Percentiles rank a stretch among this genome's conserved stretches.
Evolutionary conservation across 306 rosid species (phyloP).

Genomic region (Mimosa bimucronata): DNA sequence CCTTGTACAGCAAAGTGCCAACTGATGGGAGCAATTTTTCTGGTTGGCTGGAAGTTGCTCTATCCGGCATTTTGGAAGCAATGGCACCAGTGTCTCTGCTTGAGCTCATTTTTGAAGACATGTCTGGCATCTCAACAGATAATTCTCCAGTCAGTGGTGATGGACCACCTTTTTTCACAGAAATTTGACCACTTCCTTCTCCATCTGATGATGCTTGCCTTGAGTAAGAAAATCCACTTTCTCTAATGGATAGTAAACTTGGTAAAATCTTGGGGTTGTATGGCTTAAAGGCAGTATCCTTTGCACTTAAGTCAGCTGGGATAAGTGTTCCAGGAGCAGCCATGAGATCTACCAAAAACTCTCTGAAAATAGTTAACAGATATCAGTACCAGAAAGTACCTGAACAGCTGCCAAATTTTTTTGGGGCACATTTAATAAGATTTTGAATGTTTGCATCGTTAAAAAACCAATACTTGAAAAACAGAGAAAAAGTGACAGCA

Average conservation of each 20-base stretch:
- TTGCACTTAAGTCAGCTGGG: constrained; percentile 81
- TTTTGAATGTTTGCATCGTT: neutral
- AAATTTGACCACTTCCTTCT: constrained; percentile 79
- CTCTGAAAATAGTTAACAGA: constrained; percentile 67
- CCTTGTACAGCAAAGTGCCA: constrained; percentile 67
- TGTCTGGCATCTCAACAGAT: constrained; percentile 57
- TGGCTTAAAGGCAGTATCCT: constrained; percentile 59
- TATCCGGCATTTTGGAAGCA: constrained; percentile 52
- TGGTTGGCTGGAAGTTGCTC: constrained; percentile 47
- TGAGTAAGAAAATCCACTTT: constrained; percentile 56
- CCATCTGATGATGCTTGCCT: constrained; percentile 55
- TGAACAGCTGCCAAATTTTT: constrained; percentile 8
- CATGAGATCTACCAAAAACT: constrained; percentile 99
- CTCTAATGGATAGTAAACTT: constrained; percentile 51
- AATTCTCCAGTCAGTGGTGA: constrained; percentile 51
- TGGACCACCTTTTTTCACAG: constrained; percentile 44
- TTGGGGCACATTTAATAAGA: neutral
- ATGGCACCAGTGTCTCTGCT: constrained; percentile 50
- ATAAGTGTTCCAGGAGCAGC: constrained; percentile 97
- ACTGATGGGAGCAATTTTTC: constrained; percentile 57
- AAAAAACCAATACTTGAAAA: constrained; percentile 16
- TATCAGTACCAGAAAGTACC: constrained; percentile 42
- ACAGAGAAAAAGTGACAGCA: constrained; percentile 2
- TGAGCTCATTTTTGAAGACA: constrained; percentile 48
- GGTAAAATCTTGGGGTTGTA: constrained; percentile 62